Base-by-base conservation (phyloP, 345 rosid genomes). In the Aquilaria malaccensis region DNA sequence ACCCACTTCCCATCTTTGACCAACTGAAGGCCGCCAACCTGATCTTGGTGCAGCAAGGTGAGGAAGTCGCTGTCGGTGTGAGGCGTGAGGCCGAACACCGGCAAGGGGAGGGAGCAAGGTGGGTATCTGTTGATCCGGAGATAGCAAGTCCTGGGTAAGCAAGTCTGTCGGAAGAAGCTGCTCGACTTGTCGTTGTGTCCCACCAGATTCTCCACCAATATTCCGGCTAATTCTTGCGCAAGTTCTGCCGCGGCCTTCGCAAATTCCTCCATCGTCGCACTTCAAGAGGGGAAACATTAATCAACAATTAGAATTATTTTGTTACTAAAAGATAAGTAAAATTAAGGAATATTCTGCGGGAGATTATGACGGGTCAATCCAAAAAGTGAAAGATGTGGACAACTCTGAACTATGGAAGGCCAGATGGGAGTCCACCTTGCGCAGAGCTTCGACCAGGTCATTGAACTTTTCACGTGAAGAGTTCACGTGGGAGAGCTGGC, bases 1-100 rank as follows among this genome's bases (percentile, higher is more conserved):
- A 90, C 65, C 99, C 97, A 90, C 74, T 69, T 84, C 11, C 83
- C 85, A 63, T 90, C 87, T 69, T 83, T 88, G 31, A 88, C 81
- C 45, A 94, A 65, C 63, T 90, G 99, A 72, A 94, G 74, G 2
- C 99, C 99, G 33, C 97, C 99, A 4, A 94, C 97, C 29, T 80
- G 79, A 60, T 94, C 99, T 69, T 94, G 96, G 51, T 88, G 79
- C 59, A 90, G 67, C 64, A 94, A 78, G 2, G 99, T 94, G 72
- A 94, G 91, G 77, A 94, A 94, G 74, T 90, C 97, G 64, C 97
- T 94, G 56, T 94, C 97, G 0, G 99, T 94, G 74, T 94, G 99
- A 2, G 99, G 96, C 83, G 85, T 82, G 45, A 94, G 77, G 2
- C 97, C 99, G 65, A 74, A 81, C 11, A 88, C 74, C 9, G 76